Conservation (phyloP, 352 stramenopile genomes). For the Phytophthora chlamydospora region DNA sequence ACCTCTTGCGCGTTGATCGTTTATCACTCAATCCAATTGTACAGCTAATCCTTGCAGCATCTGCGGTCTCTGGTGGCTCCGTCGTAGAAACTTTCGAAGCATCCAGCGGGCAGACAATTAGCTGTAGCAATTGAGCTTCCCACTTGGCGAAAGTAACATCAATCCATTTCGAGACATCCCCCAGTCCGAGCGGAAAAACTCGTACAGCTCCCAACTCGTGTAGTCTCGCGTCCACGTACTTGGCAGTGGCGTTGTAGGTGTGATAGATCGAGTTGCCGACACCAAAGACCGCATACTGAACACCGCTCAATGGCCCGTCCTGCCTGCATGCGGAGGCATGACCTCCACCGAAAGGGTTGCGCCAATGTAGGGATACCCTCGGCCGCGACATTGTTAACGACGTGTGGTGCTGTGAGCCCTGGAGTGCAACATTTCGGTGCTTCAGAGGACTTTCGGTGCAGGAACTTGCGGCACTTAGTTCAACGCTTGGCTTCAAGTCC, state of each 20-base stretch:
- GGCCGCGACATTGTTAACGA: too few relatives aligned
- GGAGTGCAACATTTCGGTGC: too few relatives aligned
- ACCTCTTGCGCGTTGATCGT: too few relatives aligned
- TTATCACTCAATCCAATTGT: too few relatives aligned
- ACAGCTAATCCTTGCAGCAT: too few relatives aligned
- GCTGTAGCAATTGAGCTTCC: constrained; percentile 58
- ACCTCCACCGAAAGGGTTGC: neutral
- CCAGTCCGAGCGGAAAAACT: constrained; percentile 73
- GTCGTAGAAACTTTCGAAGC: neutral
- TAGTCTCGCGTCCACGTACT: constrained; percentile 83
- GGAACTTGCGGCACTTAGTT: too few relatives aligned
- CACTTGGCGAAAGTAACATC: constrained; percentile 70
- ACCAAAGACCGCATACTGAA: constrained; percentile 70
- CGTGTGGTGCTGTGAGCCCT: too few relatives aligned
- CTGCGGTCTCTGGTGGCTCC: neutral
- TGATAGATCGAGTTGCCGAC: constrained; percentile 94
- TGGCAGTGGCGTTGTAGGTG: constrained; percentile 94
- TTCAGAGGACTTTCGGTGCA: too few relatives aligned
- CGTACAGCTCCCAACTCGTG: constrained; percentile 68
- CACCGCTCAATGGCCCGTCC: too few relatives aligned
- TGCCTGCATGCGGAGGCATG: neutral
- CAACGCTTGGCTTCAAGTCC: neutral
- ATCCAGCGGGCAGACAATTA: constrained; percentile 3
- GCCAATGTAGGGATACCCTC: neutral
- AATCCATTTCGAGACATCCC: constrained; percentile 90